Conservation (phyloP, 768 basidiomycete genomes). For the Collybia nuda region DNA sequence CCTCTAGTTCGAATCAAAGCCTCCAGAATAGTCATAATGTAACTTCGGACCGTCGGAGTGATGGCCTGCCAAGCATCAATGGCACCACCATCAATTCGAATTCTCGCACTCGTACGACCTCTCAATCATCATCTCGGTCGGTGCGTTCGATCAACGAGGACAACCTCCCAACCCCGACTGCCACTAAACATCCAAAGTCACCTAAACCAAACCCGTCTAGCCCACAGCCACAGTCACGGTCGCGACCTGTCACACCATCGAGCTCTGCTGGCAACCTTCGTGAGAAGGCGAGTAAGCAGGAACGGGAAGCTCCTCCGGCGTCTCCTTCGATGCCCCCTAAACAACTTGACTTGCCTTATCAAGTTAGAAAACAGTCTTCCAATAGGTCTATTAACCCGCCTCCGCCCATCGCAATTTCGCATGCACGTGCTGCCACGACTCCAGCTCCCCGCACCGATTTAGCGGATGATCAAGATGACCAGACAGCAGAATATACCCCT, state of each 20-base stretch:
- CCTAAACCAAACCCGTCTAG: conserved; percentile 7
- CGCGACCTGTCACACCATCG: conserved; percentile 14
- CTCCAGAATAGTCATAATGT: conserved; percentile 6
- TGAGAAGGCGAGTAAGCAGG: conserved; percentile 7
- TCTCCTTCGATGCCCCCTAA: conserved; percentile 16
- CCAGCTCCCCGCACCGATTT: conserved; percentile 16
- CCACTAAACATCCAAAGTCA: conserved; percentile 12
- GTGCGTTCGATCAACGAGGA: conserved; percentile 15
- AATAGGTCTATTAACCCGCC: conserved; percentile 34
- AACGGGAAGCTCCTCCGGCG: background rate
- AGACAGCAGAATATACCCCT: conserved; percentile 9
- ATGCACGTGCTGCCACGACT: conserved; percentile 27
- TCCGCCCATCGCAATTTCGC: conserved; percentile 20
- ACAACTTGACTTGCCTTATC: conserved; percentile 21
- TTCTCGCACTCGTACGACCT: conserved; percentile 20
- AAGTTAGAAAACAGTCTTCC: conserved; percentile 33
- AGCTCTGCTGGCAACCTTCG: conserved; percentile 17
- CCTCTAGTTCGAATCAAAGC: conserved; percentile 23
- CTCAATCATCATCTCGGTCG: conserved; percentile 7
- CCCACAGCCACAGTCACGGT: conserved; percentile 12
- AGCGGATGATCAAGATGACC: conserved; percentile 14
- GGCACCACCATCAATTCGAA: conserved; percentile 11
- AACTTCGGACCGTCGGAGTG: conserved; percentile 12
- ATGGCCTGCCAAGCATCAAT: conserved; percentile 11
- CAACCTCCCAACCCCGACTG: conserved; percentile 18